Base-by-base conservation (phyloP, 768 basidiomycete species). In the Collybia sordida region DNA sequence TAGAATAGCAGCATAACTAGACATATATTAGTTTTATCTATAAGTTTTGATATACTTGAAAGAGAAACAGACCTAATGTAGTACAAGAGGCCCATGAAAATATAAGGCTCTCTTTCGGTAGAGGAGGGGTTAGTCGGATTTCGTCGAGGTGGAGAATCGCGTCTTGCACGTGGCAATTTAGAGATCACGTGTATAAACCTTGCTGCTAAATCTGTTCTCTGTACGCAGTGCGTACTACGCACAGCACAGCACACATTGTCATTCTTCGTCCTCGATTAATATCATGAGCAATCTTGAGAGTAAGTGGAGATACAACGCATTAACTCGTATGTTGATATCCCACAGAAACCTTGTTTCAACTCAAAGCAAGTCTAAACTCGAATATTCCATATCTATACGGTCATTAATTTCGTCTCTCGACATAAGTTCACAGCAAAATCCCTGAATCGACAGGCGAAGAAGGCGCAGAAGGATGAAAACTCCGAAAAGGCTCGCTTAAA, bases 381-480 rank as follows among this genome's bases (percentile, higher is more conserved):
- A 49, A 43, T 49, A 52, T 58, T 58, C 46, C 57, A 19, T 19
- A 27, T 21, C 42, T 31, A 42, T 53, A 54, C 36, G 23, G 25
- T 61, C 28, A 42, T 37, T 50, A 45, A 40, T 31, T 40, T n/a
- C 21, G 24, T 17, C 9, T 27, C 11, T 7, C 44, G 8, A 19
- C 23, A 6, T 31, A 40, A 99, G 96, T 98, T 99, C 77, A 99
- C 97, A 17, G 94, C 97, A 54, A 99, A 98, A 82, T 85, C 92
- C 28, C 80, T 99, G 18, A 88, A 79, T 66, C 82, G 90, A 44
- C 97, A 99, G 71, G 93, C 97, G 3, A 95, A 93, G 78, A 98
- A 98, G 71, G 95, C 97, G 0, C 84, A 93, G 70, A 98, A 96
- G 64, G 96, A 98, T 64, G 97, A 99, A 73, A 80, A 77, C 31